Conservation (phyloP, 768 basidiomycete genomes). For the Tephrocybe sp. region DNA sequence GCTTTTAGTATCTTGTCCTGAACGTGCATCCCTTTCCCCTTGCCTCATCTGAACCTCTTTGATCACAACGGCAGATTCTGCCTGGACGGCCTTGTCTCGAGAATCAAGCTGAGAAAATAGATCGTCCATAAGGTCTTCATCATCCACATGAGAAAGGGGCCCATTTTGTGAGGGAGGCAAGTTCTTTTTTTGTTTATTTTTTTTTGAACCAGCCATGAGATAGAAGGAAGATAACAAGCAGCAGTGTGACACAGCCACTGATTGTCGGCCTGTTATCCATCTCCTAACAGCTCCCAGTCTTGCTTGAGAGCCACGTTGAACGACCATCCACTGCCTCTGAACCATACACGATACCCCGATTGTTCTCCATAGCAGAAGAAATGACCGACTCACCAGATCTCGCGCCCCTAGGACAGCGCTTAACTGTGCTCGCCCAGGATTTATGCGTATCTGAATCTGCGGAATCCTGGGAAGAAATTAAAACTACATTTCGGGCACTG, state of each 20-base stretch:
- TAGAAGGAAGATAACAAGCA: background rate
- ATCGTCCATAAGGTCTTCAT: slow-evolving; percentile 69
- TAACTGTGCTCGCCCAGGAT: slow-evolving; percentile 25
- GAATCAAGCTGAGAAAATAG: slow-evolving; percentile 76
- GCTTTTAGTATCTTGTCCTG: slow-evolving; percentile 57
- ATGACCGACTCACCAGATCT: slow-evolving; percentile 33
- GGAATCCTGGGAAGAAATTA: slow-evolving; percentile 49
- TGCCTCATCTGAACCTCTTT: slow-evolving; percentile 44
- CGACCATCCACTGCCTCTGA: background rate
- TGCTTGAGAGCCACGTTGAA: background rate
- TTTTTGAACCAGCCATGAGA: slow-evolving; percentile 52
- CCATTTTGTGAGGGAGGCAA: slow-evolving; percentile 28
- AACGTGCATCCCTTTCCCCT: slow-evolving; percentile 28
- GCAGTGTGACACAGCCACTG: slow-evolving; percentile 17
- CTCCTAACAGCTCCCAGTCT: background rate
- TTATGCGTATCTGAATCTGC: slow-evolving; percentile 32
- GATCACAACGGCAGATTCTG: slow-evolving; percentile 46
- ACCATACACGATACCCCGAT: background rate
- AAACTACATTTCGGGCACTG: slow-evolving; percentile 49
- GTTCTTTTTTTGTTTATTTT: slow-evolving; percentile 53
- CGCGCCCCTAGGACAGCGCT: slow-evolving; percentile 30
- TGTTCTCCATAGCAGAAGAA: background rate
- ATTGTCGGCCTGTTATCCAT: background rate
- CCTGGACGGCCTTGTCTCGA: slow-evolving; percentile 46
- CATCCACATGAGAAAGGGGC: slow-evolving; percentile 41